Conservation (phyloP, 2,329 filamentous ascomycete genomes). For the Trichoderma polysporum region DNA sequence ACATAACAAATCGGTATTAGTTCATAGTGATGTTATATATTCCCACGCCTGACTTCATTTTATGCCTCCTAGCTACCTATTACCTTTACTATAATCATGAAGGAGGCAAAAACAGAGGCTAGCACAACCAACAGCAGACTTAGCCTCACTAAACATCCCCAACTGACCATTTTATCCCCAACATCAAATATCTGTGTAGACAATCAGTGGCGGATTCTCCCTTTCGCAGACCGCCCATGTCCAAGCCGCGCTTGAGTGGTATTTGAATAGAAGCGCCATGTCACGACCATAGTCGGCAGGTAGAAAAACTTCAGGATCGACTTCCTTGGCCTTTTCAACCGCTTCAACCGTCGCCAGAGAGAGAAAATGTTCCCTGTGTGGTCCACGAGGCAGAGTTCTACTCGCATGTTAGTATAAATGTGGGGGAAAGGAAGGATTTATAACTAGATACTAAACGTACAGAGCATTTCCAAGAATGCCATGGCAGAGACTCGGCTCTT, state of each 20-base stretch:
- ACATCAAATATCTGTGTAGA: constrained; percentile 35
- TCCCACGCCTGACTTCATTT: neutral
- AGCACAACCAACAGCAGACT: neutral
- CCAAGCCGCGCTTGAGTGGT: constrained; percentile 41
- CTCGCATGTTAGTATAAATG: neutral
- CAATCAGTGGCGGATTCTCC: constrained; percentile 36
- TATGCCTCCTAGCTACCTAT: neutral
- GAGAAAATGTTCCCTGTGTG: constrained; percentile 53
- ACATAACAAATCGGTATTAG: neutral
- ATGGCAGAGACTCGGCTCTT: constrained; percentile 66
- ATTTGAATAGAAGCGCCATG: constrained; percentile 36
- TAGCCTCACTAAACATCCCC: neutral
- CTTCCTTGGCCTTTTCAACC: constrained; percentile 45
- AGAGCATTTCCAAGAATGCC: constrained; percentile 65
- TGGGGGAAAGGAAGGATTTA: no score
- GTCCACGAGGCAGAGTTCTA: constrained; percentile 35
- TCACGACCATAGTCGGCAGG: constrained; percentile 39
- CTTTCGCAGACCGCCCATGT: constrained; percentile 38
- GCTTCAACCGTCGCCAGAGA: constrained; percentile 57
- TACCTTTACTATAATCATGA: neutral
- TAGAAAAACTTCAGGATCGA: constrained; percentile 36
- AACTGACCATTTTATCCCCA: no score
- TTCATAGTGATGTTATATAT: neutral
- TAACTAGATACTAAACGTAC: no score
- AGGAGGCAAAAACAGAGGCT: neutral